Conservation (phyloP, 176 grass and related monocot species). For the Chloris gayana region DNA sequence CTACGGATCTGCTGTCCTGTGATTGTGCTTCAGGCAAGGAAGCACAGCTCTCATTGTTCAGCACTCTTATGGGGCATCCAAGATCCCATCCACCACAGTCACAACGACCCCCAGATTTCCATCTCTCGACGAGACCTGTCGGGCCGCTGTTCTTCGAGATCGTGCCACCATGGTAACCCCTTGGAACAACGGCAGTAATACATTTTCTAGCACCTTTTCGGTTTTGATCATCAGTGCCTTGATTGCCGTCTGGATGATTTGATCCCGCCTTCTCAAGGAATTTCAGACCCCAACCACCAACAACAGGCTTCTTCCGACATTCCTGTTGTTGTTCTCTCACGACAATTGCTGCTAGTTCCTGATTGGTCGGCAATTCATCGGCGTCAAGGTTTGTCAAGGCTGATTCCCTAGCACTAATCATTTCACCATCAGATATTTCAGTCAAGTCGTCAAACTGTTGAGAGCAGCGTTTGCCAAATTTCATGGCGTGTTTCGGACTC, state of each 20-base stretch:
- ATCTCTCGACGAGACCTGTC: slow-evolving; percentile 64
- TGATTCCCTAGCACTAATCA: slow-evolving; percentile 40
- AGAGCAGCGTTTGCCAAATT: slow-evolving; percentile 43
- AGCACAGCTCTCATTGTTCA: slow-evolving; percentile 35
- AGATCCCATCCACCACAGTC: slow-evolving; percentile 91
- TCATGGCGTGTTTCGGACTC: slow-evolving; percentile 46
- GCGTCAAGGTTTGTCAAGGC: background rate
- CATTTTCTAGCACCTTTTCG: slow-evolving; percentile 15
- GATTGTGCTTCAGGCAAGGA: slow-evolving; percentile 13
- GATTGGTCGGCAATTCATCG: slow-evolving; percentile 51
- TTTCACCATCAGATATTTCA: slow-evolving; percentile 32
- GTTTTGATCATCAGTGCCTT: slow-evolving; percentile 7
- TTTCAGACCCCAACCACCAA: slow-evolving; percentile 88
- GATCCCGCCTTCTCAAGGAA: slow-evolving; percentile 69
- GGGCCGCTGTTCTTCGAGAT: slow-evolving; percentile 31
- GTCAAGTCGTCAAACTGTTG: slow-evolving; percentile 39
- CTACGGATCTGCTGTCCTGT: slow-evolving; percentile 37
- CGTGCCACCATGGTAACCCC: slow-evolving; percentile 66
- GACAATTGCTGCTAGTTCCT: slow-evolving; percentile 73
- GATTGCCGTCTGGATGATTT: background rate
- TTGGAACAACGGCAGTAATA: slow-evolving; percentile 61
- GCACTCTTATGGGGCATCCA: slow-evolving; percentile 75
- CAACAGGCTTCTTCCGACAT: slow-evolving; percentile 23
- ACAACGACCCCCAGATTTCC: slow-evolving; percentile 63
- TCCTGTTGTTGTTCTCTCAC: slow-evolving; percentile 41